These are phyloP conservation scores for Wickerhamomyces chambardii DNA, from an alignment of 805 yeast genomes.

Conservation along the genomic window DNA sequence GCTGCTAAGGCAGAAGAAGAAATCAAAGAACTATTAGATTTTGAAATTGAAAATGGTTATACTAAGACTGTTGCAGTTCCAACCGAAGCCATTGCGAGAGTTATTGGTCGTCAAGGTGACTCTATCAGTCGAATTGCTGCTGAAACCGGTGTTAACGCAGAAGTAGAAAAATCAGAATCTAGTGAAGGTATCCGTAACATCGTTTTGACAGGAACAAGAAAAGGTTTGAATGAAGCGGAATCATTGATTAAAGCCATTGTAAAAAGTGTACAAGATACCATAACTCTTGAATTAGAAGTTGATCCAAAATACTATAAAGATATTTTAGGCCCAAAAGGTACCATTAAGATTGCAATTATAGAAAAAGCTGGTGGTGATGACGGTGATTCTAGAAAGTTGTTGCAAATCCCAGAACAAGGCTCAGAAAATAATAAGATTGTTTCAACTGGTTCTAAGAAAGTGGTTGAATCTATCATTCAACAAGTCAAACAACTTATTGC, in stretches of 20 bases:
- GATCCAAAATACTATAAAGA: slow-evolving; percentile 67
- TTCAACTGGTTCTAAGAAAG: slow-evolving; percentile 64
- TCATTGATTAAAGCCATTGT: slow-evolving; percentile 54
- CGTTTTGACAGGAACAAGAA: slow-evolving; percentile 69
- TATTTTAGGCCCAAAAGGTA: slow-evolving; percentile 74
- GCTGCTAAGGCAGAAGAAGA: slow-evolving; percentile 80
- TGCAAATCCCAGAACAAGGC: slow-evolving; percentile 62
- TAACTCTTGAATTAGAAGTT: slow-evolving; percentile 51
- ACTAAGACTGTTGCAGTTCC: slow-evolving; percentile 60
- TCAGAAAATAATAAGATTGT: slow-evolving; percentile 49
- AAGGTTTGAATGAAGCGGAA: slow-evolving; percentile 66
- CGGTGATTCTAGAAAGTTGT: slow-evolving; percentile 42
- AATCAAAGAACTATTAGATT: slow-evolving; percentile 71
- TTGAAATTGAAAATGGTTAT: slow-evolving; percentile 81
- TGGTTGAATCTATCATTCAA: slow-evolving; percentile 61
- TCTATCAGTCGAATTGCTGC: slow-evolving; percentile 74
- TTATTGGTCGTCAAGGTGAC: slow-evolving; percentile 88
- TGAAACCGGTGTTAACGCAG: slow-evolving; percentile 42
- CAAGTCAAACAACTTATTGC: slow-evolving; percentile 55
- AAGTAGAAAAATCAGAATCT: slow-evolving; percentile 33
- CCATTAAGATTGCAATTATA: slow-evolving; percentile 64
- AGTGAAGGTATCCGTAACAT: slow-evolving; percentile 48
- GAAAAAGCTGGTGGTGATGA: slow-evolving; percentile 69
- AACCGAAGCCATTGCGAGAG: slow-evolving; percentile 62
- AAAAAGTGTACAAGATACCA: slow-evolving; percentile 52